Conservation (phyloP, 768 basidiomycete genomes). For the Tylopilus balloui region DNA sequence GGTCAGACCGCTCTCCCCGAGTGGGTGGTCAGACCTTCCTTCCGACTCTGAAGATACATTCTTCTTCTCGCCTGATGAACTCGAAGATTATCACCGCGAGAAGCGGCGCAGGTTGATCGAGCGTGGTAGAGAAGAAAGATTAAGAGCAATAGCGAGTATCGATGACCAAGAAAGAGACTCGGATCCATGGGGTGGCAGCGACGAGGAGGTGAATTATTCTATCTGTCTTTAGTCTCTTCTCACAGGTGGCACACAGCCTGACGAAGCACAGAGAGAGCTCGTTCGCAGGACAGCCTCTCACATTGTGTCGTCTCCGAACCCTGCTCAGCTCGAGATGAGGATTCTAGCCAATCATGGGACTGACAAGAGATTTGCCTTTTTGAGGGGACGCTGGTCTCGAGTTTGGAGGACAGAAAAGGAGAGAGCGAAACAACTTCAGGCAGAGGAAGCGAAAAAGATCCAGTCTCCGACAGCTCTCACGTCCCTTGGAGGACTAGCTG, state of each 20-base stretch:
- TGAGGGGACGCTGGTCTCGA: constrained; percentile 69
- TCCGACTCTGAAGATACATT: constrained; percentile 86
- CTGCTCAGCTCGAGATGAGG: constrained; percentile 79
- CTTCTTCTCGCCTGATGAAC: constrained; percentile 65
- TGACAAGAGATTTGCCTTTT: constrained; percentile 76
- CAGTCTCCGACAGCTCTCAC: background rate
- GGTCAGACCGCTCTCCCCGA: constrained; percentile 39
- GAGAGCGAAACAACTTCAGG: constrained; percentile 33
- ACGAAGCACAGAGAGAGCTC: constrained; percentile 53
- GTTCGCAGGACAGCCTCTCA: constrained; percentile 76
- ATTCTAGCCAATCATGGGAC: constrained; percentile 82
- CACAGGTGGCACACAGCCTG: constrained; percentile 41
- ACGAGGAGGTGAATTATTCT: constrained; percentile 55
- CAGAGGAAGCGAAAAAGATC: constrained; percentile 24
- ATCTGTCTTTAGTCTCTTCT: constrained; percentile 4
- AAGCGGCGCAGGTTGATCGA: constrained; percentile 66
- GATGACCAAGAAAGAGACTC: constrained; percentile 38
- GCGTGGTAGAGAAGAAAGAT: constrained; percentile 55
- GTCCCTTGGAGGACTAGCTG: constrained; percentile 50
- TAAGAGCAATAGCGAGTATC: constrained; percentile 49
- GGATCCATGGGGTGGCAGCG: constrained; percentile 63
- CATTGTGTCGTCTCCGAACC: constrained; percentile 65
- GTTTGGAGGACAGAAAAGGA: constrained; percentile 59
- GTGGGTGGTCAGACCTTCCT: constrained; percentile 80
- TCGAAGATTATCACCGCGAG: constrained; percentile 59